phyloP scores from a whole-genome alignment of 2,329 filamentous ascomycete genomes.

The Emmonsiellopsis sp. region DNA sequence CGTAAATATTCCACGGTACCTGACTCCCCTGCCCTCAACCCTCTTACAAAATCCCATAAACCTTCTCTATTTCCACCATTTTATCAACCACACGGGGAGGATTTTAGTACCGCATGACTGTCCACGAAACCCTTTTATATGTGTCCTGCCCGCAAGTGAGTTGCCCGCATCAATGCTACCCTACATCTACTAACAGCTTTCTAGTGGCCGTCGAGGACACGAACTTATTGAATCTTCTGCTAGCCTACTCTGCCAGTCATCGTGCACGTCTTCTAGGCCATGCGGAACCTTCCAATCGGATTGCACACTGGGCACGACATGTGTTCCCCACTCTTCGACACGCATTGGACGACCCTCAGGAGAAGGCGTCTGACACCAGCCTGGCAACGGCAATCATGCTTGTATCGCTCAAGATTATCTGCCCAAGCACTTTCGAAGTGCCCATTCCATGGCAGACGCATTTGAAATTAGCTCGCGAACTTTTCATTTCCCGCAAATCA shows the following conservation, averaged over 20 bases:
- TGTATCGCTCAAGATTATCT: conserved; percentile 73
- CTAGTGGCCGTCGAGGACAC: conserved; percentile 36
- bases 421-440: conserved; percentile 72
- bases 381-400: conserved; percentile 80
- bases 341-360: conserved; percentile 53
- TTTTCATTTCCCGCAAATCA: conserved; percentile 60
- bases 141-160: conserved; percentile 54
- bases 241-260: conserved; percentile 79
- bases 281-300: conserved; percentile 64
- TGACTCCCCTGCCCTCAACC: conserved; percentile 48
- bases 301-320: conserved; percentile 70
- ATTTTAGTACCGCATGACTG: conserved; percentile 56
- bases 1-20: conserved; percentile 51
- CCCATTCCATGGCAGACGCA: conserved; percentile 73
- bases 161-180: conserved; percentile 36
- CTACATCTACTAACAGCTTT: neutral
- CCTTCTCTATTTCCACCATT: conserved; percentile 63
- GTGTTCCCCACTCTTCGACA: conserved; percentile 58
- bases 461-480: conserved; percentile 63
- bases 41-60: conserved; percentile 70
- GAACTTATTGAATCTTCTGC: conserved; percentile 65
- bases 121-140: conserved; percentile 51
- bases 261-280: conserved; percentile 66
- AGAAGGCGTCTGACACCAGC: conserved; percentile 61
- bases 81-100: conserved; percentile 71